These are phyloP conservation scores for Wickerhamomyces queroliae DNA, from an alignment of 805 yeast species.

Conservation along the genomic window DNA sequence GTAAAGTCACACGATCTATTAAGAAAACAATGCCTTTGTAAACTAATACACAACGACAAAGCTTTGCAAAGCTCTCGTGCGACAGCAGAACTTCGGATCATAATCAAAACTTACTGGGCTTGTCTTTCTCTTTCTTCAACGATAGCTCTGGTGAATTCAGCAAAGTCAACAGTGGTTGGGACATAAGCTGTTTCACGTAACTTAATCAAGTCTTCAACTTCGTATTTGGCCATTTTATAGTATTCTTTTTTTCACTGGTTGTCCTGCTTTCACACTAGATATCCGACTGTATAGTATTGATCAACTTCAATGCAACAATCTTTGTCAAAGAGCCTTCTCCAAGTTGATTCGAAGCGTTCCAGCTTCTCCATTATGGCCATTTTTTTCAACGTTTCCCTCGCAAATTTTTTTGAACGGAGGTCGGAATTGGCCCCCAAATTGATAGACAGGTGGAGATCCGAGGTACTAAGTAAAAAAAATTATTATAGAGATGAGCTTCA, in stretches of 20 bases:
- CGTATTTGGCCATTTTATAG: constrained; percentile 47
- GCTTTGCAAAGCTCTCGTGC: no score
- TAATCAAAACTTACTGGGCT: constrained; percentile 23
- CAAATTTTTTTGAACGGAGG: neutral
- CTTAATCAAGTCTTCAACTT: constrained; percentile 63
- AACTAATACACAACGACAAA: neutral
- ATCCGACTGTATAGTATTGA: neutral
- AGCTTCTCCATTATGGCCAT: no score
- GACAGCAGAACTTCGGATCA: no score
- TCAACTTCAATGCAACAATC: neutral
- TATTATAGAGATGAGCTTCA: neutral
- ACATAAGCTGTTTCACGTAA: constrained; percentile 50
- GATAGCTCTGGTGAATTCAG: constrained; percentile 58
- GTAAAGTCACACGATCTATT: neutral
- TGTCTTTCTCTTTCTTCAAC: constrained; percentile 55
- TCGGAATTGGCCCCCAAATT: no score
- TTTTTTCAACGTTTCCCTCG: neutral
- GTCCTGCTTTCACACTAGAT: neutral
- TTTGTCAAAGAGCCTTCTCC: no score
- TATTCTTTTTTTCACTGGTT: neutral
- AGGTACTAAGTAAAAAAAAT: neutral
- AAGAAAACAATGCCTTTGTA: neutral
- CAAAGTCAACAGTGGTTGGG: constrained; percentile 59
- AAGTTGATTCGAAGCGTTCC: no score
- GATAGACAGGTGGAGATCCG: no score